Percentiles rank a stretch among this genome's conserved stretches.
Evolutionary conservation across 352 stramenopile genomes (phyloP).

Genomic region (Lagenidium sp.): DNA sequence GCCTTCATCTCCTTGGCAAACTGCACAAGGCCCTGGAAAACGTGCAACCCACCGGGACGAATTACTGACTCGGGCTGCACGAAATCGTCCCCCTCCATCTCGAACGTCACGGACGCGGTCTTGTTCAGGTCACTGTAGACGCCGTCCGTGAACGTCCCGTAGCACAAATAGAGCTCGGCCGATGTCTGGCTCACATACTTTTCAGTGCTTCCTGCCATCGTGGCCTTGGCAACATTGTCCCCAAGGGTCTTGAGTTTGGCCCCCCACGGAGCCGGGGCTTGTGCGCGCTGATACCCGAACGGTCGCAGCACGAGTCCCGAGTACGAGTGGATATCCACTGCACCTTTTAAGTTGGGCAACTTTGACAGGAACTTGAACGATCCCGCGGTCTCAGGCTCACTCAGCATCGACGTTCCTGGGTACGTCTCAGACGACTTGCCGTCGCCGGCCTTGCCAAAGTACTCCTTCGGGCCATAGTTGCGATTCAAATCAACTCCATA

Average conservation of each 20-base stretch:
- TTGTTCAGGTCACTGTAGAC: constrained; percentile 22
- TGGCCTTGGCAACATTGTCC: constrained; percentile 15
- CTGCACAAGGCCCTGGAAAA: constrained; percentile 18
- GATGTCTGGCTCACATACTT: constrained; percentile 16
- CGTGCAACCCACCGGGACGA: constrained; percentile 12
- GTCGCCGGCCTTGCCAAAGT: constrained; percentile 13
- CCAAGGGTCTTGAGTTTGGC: constrained; percentile 20
- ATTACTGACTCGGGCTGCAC: constrained; percentile 14
- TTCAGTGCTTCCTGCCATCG: constrained; percentile 2
- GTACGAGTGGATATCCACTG: constrained; percentile 22
- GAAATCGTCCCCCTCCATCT: constrained; percentile 24
- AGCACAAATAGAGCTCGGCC: constrained; percentile 20
- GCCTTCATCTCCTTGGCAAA: constrained; percentile 16
- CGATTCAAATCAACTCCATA: constrained; percentile 21
- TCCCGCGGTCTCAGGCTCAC: constrained; percentile 14
- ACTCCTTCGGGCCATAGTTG: constrained; percentile 17
- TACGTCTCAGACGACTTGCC: constrained; percentile 14
- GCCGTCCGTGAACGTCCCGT: constrained; percentile 23
- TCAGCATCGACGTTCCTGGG: constrained; percentile 12
- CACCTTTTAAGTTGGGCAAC: constrained; percentile 4
- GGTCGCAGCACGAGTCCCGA: constrained; percentile 19
- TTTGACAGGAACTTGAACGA: constrained; percentile 7
- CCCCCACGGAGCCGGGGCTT: constrained; percentile 14
- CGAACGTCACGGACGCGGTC: constrained; percentile 21
- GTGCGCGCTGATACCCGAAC: constrained; percentile 14